Evolutionary conservation across 1,284 basidiomycete genomes (phyloP).

Genomic region (Cryptococcus sp.): DNA sequence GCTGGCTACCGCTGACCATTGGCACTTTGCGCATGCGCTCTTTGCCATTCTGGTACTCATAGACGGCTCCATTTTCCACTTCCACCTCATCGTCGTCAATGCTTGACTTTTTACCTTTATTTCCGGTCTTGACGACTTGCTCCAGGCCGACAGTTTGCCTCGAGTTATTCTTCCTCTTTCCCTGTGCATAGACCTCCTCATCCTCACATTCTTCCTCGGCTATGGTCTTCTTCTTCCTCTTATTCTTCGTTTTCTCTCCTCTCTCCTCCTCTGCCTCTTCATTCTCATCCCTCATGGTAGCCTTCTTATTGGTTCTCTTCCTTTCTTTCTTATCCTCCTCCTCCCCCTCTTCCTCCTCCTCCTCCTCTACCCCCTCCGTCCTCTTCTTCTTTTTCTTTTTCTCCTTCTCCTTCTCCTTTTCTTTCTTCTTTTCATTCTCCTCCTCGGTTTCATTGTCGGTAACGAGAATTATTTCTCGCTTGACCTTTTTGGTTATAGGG

Average conservation of each 20-base stretch:
- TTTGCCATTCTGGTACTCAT: slow-evolving; percentile 8
- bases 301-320: slow-evolving; percentile 1
- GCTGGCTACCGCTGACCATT: neutral
- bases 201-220: neutral
- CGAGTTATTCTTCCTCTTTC: slow-evolving; percentile 1
- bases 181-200: neutral
- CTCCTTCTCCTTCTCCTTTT: neutral
- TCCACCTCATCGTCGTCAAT: neutral
- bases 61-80: slow-evolving; percentile 4
- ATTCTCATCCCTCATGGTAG: neutral
- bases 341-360: slow-evolving; percentile 2
- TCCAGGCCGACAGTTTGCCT: neutral
- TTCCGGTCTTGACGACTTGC: neutral
- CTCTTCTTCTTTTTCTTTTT: neutral
- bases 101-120: neutral
- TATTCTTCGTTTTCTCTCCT: slow-evolving; percentile 8
- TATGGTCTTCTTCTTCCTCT: slow-evolving; percentile 1
- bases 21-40: neutral
- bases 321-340: slow-evolving; percentile 2
- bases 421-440: neutral
- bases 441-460: neutral
- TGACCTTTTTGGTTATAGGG: neutral
- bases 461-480: neutral
- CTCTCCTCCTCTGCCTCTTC: slow-evolving; percentile 11
- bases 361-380: neutral